Conservation (phyloP, 2,329 filamentous ascomycete species). For the Penicillium psychrosexuale region DNA sequence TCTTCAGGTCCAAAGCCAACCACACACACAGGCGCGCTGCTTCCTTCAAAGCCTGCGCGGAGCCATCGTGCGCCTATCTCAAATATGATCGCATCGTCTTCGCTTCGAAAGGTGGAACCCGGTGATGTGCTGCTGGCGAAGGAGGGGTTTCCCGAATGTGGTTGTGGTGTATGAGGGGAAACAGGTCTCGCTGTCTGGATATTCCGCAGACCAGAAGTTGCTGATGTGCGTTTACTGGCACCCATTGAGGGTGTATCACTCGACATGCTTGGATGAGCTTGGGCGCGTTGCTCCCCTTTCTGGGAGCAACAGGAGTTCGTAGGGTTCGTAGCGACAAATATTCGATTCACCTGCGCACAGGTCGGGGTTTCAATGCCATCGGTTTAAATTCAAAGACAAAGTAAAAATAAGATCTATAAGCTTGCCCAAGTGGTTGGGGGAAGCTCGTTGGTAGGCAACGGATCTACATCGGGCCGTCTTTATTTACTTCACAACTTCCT, state of each 20-base stretch:
- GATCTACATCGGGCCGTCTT: constrained; percentile 39
- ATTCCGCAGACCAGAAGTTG: constrained; percentile 30
- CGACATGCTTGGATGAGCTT: constrained; percentile 17
- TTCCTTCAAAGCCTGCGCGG: constrained; percentile 81
- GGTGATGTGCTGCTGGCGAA: constrained; percentile 57
- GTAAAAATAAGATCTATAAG: not conserved
- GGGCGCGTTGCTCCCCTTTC: constrained; percentile 10
- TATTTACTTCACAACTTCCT: constrained; percentile 24
- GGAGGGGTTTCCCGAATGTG: constrained; percentile 51
- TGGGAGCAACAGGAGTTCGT: constrained; percentile 9
- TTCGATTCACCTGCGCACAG: constrained; percentile 4
- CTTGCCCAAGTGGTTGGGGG: not conserved
- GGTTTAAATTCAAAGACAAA: not conserved
- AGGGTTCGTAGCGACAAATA: constrained; percentile 2
- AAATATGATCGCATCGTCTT: constrained; percentile 81
- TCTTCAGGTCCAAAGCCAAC: constrained; percentile 72
- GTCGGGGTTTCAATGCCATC: constrained; percentile 9
- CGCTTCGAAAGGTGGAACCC: constrained; percentile 58
- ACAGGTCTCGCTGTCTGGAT: constrained; percentile 35
- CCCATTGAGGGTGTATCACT: constrained; percentile 21
- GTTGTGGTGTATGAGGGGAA: constrained; percentile 60
- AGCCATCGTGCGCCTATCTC: constrained; percentile 79
- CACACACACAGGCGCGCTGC: constrained; percentile 68
- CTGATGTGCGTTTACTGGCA: constrained; percentile 26
- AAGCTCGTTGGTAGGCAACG: constrained; percentile 18